Evolutionary conservation across 2,329 filamentous ascomycete species (phyloP), one percentile per base, ranked within the genome.

Genomic region (Colletotrichum liriopes): DNA sequence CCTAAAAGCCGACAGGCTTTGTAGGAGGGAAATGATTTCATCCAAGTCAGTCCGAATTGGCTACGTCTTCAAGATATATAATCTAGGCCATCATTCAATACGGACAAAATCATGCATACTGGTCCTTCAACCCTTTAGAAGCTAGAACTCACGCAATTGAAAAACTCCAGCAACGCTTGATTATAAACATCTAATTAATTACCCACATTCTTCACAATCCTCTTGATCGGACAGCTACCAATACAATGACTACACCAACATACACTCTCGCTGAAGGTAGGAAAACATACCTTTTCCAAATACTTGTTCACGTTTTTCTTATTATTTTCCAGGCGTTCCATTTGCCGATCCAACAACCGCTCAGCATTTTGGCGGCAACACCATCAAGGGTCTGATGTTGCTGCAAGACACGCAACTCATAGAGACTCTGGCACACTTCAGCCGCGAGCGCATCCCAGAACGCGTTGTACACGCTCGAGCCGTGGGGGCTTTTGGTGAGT

Each of bases 391-490:
- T 18, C 79, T 86, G 6, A 79, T 82, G 6, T 78, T 86, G 2
- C 78, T 89, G 3, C 81, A 84, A 68, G 87, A 89, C 74, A 88
- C 85, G 1, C 86, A 88, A 55, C 79, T 90, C 20, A 84, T 90
- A 58, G 87, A 90, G 73, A 86, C 84, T 0, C 79, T 90, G 3
- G 84, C 88, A 3, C 88, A 90, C 75, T 90, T 90, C 76, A 82
- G 83, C 54, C 81, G 88, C 12, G 88, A 90, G 76, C 79, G 88
- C n/a, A 90, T 90, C 64, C 88, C 88, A 0, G 87, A 89, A 75
- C 78, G 86, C 26, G 78, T 80, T 18, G 80, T 82, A 1, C 80
- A 81, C 39, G 80, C 80, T 7, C 78, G 78, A 32, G 80, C 79
- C 23, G 80, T 76, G 6, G 80, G 87, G 39, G 87, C 87, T 0